Conservation (phyloP, 768 basidiomycete species). For the Russula virescens region DNA sequence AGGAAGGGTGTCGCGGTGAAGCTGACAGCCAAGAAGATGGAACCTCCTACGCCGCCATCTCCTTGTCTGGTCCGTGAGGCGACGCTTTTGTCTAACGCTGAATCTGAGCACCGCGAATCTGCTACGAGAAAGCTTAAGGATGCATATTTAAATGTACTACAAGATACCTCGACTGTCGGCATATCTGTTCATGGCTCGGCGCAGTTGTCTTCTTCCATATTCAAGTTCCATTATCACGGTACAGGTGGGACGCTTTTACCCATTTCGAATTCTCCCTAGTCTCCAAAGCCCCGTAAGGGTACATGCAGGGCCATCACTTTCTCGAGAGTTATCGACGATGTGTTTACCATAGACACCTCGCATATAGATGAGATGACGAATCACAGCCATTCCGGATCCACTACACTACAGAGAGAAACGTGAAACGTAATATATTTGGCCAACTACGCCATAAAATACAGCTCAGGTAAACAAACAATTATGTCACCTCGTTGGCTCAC, state of each 20-base stretch:
- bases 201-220: background rate
- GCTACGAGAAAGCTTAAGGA: background rate
- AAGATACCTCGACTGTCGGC: no score
- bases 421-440: no score
- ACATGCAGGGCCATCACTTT: background rate
- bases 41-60: slow-evolving; percentile 34
- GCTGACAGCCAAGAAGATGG: slow-evolving; percentile 54
- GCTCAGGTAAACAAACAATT: no score
- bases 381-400: background rate
- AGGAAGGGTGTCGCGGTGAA: slow-evolving; percentile 66
- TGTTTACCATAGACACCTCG: background rate
- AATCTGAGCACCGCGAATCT: background rate
- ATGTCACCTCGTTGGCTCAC: no score
- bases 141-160: background rate
- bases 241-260: background rate
- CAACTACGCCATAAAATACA: no score
- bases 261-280: background rate
- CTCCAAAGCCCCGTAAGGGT: no score
- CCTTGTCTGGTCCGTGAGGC: background rate
- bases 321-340: background rate
- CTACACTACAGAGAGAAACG: no score
- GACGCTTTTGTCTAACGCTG: background rate
- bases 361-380: background rate
- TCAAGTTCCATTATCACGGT: background rate
- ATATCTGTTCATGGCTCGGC: background rate